A percentile compares a stretch with the other conserved stretches of the same genome.
Evolutionary conservation across 2,329 filamentous ascomycete genomes (phyloP).

Genomic region (Botrytis deweyae): DNA sequence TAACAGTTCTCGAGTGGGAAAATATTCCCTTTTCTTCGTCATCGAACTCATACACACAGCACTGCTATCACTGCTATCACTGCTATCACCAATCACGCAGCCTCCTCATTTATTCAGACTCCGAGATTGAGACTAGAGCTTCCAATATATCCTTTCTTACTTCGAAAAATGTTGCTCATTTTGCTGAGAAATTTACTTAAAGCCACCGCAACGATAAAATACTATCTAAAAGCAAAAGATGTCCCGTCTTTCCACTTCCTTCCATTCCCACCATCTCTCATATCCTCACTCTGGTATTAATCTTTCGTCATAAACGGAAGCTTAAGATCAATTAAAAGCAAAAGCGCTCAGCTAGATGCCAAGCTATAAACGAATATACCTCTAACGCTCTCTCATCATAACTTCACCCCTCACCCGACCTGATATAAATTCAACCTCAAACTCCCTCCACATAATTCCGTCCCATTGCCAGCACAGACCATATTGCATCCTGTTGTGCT

Average conservation of each 20-base stretch:
- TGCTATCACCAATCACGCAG: too few relatives aligned
- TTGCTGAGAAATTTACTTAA: not conserved
- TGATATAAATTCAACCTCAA: constrained; percentile 12
- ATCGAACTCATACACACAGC: too few relatives aligned
- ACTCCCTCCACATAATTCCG: constrained; percentile 2
- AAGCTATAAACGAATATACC: rapidly evolving
- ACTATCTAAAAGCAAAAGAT: not conserved
- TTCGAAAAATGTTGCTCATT: not conserved
- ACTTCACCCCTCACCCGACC: not conserved
- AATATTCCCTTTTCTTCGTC: too few relatives aligned
- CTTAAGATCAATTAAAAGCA: not conserved
- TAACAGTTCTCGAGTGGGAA: too few relatives aligned
- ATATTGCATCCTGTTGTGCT: not conserved
- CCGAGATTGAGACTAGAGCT: too few relatives aligned
- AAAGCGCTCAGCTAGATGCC: rapidly evolving
- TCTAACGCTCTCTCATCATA: not conserved
- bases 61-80: too few relatives aligned
- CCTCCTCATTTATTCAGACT: too few relatives aligned
- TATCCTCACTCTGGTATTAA: not conserved
- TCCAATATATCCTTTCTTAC: not conserved
- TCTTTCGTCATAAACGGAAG: not conserved
- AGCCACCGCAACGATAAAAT: not conserved
- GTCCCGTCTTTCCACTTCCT: too few relatives aligned
- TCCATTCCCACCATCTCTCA: not conserved
- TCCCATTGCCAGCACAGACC: not conserved